phyloP scores from a whole-genome alignment of 2,329 filamentous ascomycete species.

The Ambrosiella xylebori region DNA sequence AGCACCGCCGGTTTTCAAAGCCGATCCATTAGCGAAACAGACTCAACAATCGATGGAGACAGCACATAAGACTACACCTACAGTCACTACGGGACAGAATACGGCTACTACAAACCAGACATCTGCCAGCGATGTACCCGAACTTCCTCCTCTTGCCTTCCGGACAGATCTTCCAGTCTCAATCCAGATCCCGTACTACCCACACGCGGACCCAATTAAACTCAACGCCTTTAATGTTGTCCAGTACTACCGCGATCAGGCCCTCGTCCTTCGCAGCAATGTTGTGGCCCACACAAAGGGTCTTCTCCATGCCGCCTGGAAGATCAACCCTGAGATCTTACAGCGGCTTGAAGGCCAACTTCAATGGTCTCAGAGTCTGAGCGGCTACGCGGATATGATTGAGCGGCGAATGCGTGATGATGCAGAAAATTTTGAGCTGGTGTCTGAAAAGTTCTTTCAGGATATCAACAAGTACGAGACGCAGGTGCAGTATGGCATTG shows the following conservation, averaged over 20 bases:
- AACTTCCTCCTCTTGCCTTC: conserved; percentile 1
- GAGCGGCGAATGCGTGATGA: not conserved
- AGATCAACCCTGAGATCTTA: not conserved
- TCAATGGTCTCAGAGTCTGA: not conserved
- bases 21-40: not conserved
- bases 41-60: not conserved
- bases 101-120: not conserved
- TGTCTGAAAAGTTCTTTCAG: not conserved
- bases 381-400: not conserved
- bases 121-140: not conserved
- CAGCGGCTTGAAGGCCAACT: not conserved
- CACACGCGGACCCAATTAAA: not conserved
- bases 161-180: not conserved
- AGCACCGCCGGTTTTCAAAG: not conserved
- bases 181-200: not conserved
- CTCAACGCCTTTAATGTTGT: not conserved
- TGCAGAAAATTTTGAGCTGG: not conserved
- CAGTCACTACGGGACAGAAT: not conserved
- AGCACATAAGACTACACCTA: not conserved
- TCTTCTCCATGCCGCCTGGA: not conserved
- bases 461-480: not conserved
- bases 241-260: not conserved
- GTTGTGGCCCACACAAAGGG: not conserved
- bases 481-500: not conserved
- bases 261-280: not conserved